A percentile compares a stretch with the other conserved stretches of the same genome.
Evolutionary conservation across 2,329 filamentous ascomycete species (phyloP).

Genomic region (Ascochyta koolunga): DNA sequence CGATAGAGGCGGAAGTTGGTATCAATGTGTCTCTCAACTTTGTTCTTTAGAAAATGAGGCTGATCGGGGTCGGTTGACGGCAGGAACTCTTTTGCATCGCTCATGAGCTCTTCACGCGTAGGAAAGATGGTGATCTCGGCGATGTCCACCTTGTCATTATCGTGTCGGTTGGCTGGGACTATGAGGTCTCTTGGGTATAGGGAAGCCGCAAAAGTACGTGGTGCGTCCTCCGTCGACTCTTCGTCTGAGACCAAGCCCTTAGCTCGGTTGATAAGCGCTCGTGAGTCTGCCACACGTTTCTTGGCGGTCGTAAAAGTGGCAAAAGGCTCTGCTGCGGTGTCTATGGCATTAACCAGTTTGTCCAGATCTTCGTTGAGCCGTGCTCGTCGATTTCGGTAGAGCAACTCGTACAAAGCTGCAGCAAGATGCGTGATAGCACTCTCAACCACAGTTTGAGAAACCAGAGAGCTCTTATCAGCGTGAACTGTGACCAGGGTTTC

Average conservation of each 20-base stretch:
- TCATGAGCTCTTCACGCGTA: conserved; percentile 38
- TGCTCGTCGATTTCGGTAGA: conserved; percentile 22
- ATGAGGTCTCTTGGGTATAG: conserved; percentile 33
- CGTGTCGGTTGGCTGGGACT: conserved; percentile 32
- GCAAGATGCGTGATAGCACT: conserved; percentile 12
- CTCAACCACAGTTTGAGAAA: neutral
- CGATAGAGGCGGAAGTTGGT: conserved; percentile 43
- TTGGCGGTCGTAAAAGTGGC: conserved; percentile 5
- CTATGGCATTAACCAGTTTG: conserved; percentile 8
- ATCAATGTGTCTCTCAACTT: conserved; percentile 39
- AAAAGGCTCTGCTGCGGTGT: conserved; percentile 4
- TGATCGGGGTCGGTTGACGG: conserved; percentile 38
- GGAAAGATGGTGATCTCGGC: conserved; percentile 40
- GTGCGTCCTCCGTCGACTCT: neutral
- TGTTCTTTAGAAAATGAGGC: conserved; percentile 32
- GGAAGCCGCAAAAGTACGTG: conserved; percentile 7
- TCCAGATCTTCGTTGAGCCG: conserved; percentile 27
- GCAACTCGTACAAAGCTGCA: conserved; percentile 20
- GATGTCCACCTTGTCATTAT: conserved; percentile 45
- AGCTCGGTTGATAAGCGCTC: conserved; percentile 4
- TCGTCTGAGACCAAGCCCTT: conserved; percentile 6
- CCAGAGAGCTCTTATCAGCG: neutral
- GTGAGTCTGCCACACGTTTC: neutral
- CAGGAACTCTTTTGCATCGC: conserved; percentile 49
- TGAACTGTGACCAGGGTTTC: conserved; percentile 13